Conservation (phyloP, 2,329 filamentous ascomycete genomes). For the Diaporthe eres region DNA sequence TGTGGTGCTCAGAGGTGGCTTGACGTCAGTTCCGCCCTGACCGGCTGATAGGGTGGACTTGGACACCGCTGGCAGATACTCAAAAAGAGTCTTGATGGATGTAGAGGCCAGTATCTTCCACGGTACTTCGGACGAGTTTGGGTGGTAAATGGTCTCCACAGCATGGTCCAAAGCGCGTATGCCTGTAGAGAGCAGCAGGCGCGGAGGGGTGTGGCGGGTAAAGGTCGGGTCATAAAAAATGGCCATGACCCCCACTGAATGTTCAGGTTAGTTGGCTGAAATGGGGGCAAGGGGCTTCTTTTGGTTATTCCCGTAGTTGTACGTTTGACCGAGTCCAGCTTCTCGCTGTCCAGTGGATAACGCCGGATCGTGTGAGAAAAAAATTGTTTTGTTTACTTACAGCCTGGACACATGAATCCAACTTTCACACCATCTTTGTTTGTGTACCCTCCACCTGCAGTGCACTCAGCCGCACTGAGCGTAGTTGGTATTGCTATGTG, state of each 20-base stretch:
- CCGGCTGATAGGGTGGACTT: too few relatives aligned
- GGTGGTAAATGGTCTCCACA: conserved; percentile 8
- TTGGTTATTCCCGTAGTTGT: not conserved
- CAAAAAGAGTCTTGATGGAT: not conserved
- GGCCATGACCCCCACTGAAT: not conserved
- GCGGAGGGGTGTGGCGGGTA: not conserved
- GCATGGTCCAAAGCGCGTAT: conserved; percentile 14
- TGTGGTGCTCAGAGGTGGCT: not conserved
- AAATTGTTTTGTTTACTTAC: not conserved
- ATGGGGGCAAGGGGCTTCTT: too few relatives aligned
- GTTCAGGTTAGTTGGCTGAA: not conserved
- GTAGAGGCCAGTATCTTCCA: conserved; percentile 9
- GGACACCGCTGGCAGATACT: not conserved
- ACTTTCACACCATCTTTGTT: conserved; percentile 4
- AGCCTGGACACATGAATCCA: conserved; percentile 9
- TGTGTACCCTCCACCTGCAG: conserved; percentile 3
- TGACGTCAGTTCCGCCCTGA: not conserved
- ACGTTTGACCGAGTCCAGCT: not conserved
- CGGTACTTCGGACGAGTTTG: conserved; percentile 10
- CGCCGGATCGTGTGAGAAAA: not conserved
- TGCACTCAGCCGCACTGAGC: not conserved
- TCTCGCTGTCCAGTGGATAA: not conserved
- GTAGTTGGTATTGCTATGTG: conserved; percentile 17
- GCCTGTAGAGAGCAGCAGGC: not conserved
- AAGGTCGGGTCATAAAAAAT: not conserved